phyloP scores from a whole-genome alignment of 2,329 filamentous ascomycete species.

The Tolypocladium ovalisporum region DNA sequence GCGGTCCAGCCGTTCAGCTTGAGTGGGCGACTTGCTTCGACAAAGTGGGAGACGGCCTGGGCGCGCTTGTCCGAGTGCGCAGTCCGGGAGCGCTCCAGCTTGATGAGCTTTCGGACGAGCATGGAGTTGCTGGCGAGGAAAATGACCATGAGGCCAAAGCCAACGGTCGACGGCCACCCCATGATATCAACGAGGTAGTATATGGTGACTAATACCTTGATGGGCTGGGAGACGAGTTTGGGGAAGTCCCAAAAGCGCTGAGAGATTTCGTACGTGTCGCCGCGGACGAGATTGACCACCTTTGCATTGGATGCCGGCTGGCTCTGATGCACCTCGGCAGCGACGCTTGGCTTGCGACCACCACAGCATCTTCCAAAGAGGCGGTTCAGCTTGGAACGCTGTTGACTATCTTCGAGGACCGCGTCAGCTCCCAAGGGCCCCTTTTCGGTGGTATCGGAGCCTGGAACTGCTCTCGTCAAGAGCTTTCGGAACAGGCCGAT shows the following conservation, averaged over 20 bases:
- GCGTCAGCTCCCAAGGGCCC: conserved; percentile 11
- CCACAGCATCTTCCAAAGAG: conserved; percentile 11
- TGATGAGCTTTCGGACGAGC: conserved; percentile 55
- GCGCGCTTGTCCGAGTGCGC: conserved; percentile 66
- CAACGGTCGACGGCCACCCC: conserved; percentile 67
- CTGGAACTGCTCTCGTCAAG: conserved; percentile 24
- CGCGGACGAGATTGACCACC: conserved; percentile 77
- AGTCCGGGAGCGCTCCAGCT: conserved; percentile 61
- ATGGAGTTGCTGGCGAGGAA: conserved; percentile 60
- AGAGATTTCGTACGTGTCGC: conserved; percentile 71
- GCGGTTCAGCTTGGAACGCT: conserved; percentile 1
- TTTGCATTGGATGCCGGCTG: conserved; percentile 73
- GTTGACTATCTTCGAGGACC: not conserved
- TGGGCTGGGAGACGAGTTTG: conserved; percentile 61
- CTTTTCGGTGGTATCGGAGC: conserved; percentile 25
- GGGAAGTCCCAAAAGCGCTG: conserved; percentile 85
- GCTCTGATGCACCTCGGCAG: conserved; percentile 14
- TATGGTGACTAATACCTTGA: conserved; percentile 61
- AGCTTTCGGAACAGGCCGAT: conserved; percentile 26
- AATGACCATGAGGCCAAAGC: conserved; percentile 56
- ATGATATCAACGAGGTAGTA: conserved; percentile 60
- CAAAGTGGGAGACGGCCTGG: conserved; percentile 73
- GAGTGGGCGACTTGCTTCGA: conserved; percentile 68
- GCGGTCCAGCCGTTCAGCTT: conserved; percentile 30
- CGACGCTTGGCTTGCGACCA: conserved; percentile 7